A percentile compares a stretch with the other conserved stretches of the same genome.
phyloP scores from a whole-genome alignment of 2,329 filamentous ascomycete species.

The Talaromyces piceae region DNA sequence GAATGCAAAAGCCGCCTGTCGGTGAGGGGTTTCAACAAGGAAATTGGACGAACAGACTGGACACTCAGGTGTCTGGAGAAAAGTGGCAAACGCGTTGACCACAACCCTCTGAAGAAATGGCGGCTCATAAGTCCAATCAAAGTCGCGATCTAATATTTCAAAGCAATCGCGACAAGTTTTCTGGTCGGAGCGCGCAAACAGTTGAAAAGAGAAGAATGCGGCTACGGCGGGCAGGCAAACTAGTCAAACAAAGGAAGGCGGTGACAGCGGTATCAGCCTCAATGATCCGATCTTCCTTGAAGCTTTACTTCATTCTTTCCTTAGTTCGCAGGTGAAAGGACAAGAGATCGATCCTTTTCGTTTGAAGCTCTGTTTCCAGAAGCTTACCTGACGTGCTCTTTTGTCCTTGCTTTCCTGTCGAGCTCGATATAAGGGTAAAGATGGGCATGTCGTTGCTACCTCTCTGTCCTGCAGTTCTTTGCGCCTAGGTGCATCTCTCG shows the following conservation, averaged over 20 bases:
- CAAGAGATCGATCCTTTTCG: neutral
- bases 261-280: neutral
- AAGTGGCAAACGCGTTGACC: neutral
- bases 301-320: neutral
- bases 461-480: conserved; percentile 1
- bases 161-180: neutral
- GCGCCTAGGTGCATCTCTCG: conserved; percentile 4
- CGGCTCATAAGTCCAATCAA: neutral
- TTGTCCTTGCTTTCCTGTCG: conserved; percentile 1
- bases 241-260: neutral
- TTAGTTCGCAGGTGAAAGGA: neutral
- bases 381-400: neutral
- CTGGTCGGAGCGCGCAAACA: too few species aligned
- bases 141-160: too few species aligned
- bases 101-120: neutral
- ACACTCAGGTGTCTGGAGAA: neutral
- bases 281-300: neutral
- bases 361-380: neutral
- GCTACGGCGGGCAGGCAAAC: neutral
- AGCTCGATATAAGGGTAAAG: conserved; percentile 6
- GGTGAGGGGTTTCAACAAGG: neutral
- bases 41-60: neutral
- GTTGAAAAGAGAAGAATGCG: neutral
- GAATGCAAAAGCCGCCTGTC: neutral
- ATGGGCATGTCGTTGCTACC: conserved; percentile 10